Conservation (phyloP, 306 rosid genomes). For the Rubus parviflorus region DNA sequence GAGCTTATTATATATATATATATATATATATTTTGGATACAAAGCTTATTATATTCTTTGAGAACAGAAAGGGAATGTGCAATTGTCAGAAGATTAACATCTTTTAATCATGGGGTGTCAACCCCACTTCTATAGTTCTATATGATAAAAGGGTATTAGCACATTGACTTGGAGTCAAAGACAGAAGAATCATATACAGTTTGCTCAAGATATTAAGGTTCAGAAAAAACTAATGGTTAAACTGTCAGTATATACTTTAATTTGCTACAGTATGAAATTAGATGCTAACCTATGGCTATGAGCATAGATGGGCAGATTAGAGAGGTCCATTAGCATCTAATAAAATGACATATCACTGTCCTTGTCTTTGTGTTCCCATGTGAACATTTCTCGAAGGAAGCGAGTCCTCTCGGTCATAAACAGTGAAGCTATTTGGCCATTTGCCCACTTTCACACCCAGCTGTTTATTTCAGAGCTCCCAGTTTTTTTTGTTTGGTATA, state of each 20-base stretch:
- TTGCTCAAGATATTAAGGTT: neutral
- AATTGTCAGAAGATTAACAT: neutral
- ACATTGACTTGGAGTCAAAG: neutral
- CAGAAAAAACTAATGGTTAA: neutral
- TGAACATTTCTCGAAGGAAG: slow-evolving; percentile 61
- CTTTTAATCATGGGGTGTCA: slow-evolving; percentile 11
- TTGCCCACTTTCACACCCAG: slow-evolving; percentile 18
- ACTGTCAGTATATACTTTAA: neutral
- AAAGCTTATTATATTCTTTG: neutral
- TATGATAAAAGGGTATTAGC: neutral
- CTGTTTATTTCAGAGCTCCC: slow-evolving; percentile 35
- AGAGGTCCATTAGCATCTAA: slow-evolving; percentile 8
- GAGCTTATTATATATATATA: too few species aligned
- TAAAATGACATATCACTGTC: slow-evolving; percentile 40
- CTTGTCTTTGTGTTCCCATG: slow-evolving; percentile 64
- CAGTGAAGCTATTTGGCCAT: slow-evolving; percentile 39
- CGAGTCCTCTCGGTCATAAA: slow-evolving; percentile 46
- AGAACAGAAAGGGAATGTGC: neutral
- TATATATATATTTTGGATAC: neutral
- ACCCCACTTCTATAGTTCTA: neutral
- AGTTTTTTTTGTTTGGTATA: slow-evolving; percentile 8
- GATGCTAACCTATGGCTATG: neutral
- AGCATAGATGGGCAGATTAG: neutral
- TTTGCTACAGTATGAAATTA: neutral
- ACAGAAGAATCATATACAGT: neutral